phyloP scores from a whole-genome alignment of 2,329 filamentous ascomycete genomes.

The Colletotrichum trifolii region DNA sequence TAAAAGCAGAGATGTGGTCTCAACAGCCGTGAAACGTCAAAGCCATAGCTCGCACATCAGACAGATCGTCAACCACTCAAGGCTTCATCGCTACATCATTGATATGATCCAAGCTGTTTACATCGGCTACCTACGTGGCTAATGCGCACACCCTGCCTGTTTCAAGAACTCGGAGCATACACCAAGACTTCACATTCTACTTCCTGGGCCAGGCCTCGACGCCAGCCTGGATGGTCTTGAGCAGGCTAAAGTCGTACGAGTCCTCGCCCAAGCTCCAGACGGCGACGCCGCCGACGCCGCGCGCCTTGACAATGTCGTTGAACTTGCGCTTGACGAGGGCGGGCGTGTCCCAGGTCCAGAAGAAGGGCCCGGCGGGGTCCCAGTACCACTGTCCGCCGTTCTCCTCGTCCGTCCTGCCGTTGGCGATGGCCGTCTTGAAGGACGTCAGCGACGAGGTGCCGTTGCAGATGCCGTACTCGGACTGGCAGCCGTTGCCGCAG shows the following conservation, averaged over 20 bases:
- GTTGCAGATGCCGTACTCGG: conserved; percentile 31
- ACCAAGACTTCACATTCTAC: neutral
- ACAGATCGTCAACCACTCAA: too few relatives aligned
- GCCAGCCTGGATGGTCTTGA: conserved; percentile 53
- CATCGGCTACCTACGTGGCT: too few relatives aligned
- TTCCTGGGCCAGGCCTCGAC: conserved; percentile 35
- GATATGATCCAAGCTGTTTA: too few relatives aligned
- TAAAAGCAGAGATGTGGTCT: too few relatives aligned
- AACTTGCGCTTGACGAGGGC: conserved; percentile 61
- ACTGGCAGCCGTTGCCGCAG: conserved; percentile 30
- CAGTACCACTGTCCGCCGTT: conserved; percentile 68
- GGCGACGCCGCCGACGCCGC: conserved; percentile 61
- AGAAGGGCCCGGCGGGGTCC: conserved; percentile 56
- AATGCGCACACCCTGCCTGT: too few relatives aligned
- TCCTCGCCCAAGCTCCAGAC: conserved; percentile 66
- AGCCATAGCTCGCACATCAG: too few relatives aligned
- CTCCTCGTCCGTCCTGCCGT: conserved; percentile 55
- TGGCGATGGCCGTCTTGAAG: conserved; percentile 54
- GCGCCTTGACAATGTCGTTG: conserved; percentile 52
- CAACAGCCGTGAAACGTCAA: too few relatives aligned
- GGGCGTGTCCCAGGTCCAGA: conserved; percentile 67
- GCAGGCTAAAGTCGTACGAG: conserved; percentile 52
- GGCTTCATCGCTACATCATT: too few relatives aligned
- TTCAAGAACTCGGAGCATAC: too few relatives aligned
- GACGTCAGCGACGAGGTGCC: conserved; percentile 39